Base-by-base conservation (phyloP, 1,284 basidiomycete genomes). In the Filobasidium uniguttulatum region DNA sequence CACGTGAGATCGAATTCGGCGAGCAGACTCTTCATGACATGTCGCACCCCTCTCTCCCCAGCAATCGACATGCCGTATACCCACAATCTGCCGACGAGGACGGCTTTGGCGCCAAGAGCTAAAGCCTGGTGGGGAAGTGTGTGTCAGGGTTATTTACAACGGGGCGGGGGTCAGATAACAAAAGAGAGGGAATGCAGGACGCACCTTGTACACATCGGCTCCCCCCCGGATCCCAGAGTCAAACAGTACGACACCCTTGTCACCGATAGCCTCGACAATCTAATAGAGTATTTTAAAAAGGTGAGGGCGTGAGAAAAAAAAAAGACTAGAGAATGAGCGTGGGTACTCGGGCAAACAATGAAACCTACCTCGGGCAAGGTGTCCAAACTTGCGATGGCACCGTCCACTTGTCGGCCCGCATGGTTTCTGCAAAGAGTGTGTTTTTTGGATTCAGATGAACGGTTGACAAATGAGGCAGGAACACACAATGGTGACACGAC, bases 331-430 rank as follows among this genome's bases (percentile, higher is more conserved):
- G 3, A 41, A n/a, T n/a, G n/a, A n/a, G 23, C 14, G 3, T 43
- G 26, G 34, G 19, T 20, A 5, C 19, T n/a, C 1, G 6, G 33
- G 10, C 12, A 19, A 10, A 22, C 31, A 29, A 10, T 45, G 1
- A 28, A 17, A 23, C 57, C 48, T 30, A 62, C 57, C 43, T 75
- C 75, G 68, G 67, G 22, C 4, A 88, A 73, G 1, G 81, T 81
- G 56, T 78, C 77, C 14, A 88, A 68, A 1, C 83, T 78, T 0
- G 79, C 77, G 12, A 86, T 75, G 35, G 40, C 28, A 3, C 84
- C 84, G 61, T 89, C 85, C 4, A 89, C 74, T 64, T 88, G 85
- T 28, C 84, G 74, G 1, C 83, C 85, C 25, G 83, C 85, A 59
- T 89, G 85, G 60, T 88, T 88, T 5, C 80, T 83, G 8, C 88